Conservation (phyloP, 352 stramenopile species). For the Globisporangium yorkense region DNA sequence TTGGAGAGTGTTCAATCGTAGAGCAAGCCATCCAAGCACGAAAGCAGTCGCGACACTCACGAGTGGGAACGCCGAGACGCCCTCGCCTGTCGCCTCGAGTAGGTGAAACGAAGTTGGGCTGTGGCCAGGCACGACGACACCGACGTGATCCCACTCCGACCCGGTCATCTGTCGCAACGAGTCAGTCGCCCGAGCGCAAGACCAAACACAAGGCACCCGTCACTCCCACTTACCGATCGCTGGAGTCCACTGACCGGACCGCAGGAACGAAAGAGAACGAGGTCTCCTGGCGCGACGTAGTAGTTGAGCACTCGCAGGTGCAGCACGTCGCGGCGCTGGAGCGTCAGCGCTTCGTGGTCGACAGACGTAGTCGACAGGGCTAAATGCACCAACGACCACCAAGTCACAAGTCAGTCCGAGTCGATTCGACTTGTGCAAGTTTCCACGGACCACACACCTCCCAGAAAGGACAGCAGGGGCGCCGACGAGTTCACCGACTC, state of each 20-base stretch:
- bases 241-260: constrained; percentile 40
- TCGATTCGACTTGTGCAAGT: neutral
- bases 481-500: constrained; percentile 30
- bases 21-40: neutral
- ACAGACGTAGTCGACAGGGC: constrained; percentile 26
- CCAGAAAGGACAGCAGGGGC: constrained; percentile 47
- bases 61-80: constrained; percentile 44
- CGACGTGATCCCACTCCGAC: constrained; percentile 66
- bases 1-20: no score
- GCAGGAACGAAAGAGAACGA: constrained; percentile 55
- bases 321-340: constrained; percentile 35
- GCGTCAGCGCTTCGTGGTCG: constrained; percentile 22
- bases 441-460: constrained; percentile 21
- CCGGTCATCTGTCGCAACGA: constrained; percentile 29
- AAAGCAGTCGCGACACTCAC: constrained; percentile 13
- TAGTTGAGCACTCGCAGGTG: constrained; percentile 54
- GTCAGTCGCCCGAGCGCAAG: neutral
- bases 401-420: neutral
- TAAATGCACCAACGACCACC: constrained; percentile 1
- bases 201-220: neutral
- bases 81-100: constrained; percentile 57
- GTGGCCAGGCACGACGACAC: constrained; percentile 31
- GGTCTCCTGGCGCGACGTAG: constrained; percentile 41
- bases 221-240: constrained; percentile 25
- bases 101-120: constrained; percentile 24